Base-by-base conservation (phyloP, 2,329 filamentous ascomycete species). In the Blastomyces parvus region DNA sequence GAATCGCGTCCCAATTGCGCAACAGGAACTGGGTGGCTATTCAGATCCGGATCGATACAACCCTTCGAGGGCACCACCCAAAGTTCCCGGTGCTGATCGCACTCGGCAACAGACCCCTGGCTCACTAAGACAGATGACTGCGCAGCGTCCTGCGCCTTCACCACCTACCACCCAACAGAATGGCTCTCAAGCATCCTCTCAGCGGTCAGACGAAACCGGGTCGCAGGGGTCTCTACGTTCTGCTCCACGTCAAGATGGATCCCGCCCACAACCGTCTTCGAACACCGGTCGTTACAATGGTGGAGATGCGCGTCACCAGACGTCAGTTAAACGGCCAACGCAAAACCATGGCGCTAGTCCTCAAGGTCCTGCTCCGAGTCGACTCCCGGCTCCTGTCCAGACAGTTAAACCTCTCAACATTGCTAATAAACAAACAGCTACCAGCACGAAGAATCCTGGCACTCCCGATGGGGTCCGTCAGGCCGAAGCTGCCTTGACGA, bases 21-120 rank as follows among this genome's bases (percentile, higher is more conserved):
- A 97, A 74, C 92, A 97, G 76, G 94, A 97, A 75, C 79, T 97
- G 68, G 90, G 90, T 63, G 87, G 87, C 40, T 88, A 85, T 66
- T 78, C 81, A 55, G 81, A 81, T 64, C 75, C 79, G 69, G 80
- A 79, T 65, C 85, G 91, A 66, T 97, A 91, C 77, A 96, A 96
- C 74, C 91, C 93, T 3, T 87, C 86, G 61, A 84, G 93, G 71
- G 88, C 90, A 48, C 88, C 93, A 59, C 93, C 92, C n/a, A 84
- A 88, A 3, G 88, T 90, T 4, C 91, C 91, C 59, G 76, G 77
- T 53, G 71, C 76, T 59, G 84, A 78, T 64, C 77, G 78, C 67
- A 70, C 68, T 66, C 78, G 69, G 1, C 80, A 82, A 64, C 84
- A 84, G 67, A 75, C 77, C 44, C 83, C 77, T 63, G 77, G 78